Evolutionary conservation across 2,329 filamentous ascomycete species (phyloP).

Genomic region (Nemania serpens): DNA sequence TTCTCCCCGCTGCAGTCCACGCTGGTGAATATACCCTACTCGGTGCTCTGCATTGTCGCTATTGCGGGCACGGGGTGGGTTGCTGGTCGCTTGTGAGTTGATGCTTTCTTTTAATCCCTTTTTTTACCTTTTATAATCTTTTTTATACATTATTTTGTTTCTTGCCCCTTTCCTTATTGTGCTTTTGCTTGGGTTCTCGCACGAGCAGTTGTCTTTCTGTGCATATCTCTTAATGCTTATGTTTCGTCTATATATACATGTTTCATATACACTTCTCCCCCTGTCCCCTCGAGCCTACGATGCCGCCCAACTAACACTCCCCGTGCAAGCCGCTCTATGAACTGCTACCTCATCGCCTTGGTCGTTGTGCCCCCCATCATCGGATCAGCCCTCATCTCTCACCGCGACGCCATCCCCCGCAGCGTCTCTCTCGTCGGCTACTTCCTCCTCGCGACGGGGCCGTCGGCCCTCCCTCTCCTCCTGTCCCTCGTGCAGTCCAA

Average conservation of each 20-base stretch:
- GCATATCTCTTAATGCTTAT: too few relatives aligned
- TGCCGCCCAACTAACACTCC: neutral
- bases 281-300: neutral
- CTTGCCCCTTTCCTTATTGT: neutral
- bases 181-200: too few relatives aligned
- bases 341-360: conserved; percentile 56
- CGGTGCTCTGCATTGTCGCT: conserved; percentile 52
- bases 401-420: conserved; percentile 46
- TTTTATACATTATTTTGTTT: neutral
- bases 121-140: neutral
- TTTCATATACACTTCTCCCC: neutral
- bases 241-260: neutral
- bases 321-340: conserved; percentile 46
- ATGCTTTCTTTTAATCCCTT: neutral
- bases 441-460: conserved; percentile 59
- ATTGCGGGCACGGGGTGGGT: conserved; percentile 57
- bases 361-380: conserved; percentile 57
- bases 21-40: conserved; percentile 64
- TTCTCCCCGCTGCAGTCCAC: conserved; percentile 59
- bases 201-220: too few relatives aligned
- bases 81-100: conserved; percentile 50
- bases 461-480: conserved; percentile 58
- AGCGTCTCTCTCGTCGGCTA: conserved; percentile 60
- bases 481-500: conserved; percentile 61
- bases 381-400: conserved; percentile 59